Base-by-base conservation (phyloP, 495 filamentous ascomycete genomes). In the Hypoxylon fragiforme region DNA sequence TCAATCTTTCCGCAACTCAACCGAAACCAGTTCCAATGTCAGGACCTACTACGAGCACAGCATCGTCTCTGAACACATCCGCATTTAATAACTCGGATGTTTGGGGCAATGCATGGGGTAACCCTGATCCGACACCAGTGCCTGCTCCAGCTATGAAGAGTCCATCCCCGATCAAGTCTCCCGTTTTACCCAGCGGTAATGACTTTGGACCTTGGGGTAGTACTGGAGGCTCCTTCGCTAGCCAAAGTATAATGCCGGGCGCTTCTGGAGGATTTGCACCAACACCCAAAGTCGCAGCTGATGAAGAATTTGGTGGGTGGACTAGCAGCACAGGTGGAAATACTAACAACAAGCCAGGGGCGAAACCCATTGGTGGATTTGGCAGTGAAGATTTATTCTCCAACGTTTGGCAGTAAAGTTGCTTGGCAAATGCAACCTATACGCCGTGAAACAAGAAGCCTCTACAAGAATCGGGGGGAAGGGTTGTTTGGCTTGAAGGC, bases 271-370 rank as follows among this genome's bases (percentile, higher is more conserved):
- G 77, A 1, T 79, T 79, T 53, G 71, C 68, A 9, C 56, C 75
- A 2, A 68, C 81, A 16, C 84, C 88, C 8, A 85, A 85, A 56
- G 85, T 94, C 2, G 79, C 82, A 21, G 83, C 82, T 0, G 91
- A 97, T 66, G 91, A 97, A 70, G 91, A 97, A 60, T 97, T 95
- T 73, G 91, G 91, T 12, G 91, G 91, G 16, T 97, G 91, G 91
- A 87, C 86, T 36, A 91, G 87, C 71, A 76, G 77, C 43, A 75
- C 77, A n/a, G 70, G 66, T 16, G 74, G 72, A 28, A 78, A 77
- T 61, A 30, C 59, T 7, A 52, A 43, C 54, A 60, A 44, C 19
- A 68, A 48, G 37, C 63, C 60, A 21, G 53, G 60, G 22, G 36
- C 68, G 14, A 78, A 76, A 57, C 54, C 73, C 9, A 67, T 56